Evolutionary conservation across 306 rosid species (phyloP).

Genomic region (Cucurbita pepo): DNA sequence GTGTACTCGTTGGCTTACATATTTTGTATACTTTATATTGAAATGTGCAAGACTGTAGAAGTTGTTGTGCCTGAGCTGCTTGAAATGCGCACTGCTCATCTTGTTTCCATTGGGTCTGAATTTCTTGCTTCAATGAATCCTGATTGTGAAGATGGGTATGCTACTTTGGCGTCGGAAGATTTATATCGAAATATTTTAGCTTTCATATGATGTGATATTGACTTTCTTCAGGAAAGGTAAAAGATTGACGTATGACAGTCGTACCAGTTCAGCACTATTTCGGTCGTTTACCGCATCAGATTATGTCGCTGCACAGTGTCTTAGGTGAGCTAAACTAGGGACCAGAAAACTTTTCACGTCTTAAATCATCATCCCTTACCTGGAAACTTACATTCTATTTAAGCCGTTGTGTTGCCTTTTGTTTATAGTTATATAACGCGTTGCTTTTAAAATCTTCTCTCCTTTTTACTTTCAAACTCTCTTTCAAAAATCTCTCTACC

Average conservation of each 20-base stretch:
- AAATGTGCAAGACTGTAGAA: conserved; percentile 36
- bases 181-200: neutral
- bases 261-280: conserved; percentile 66
- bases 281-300: conserved; percentile 70
- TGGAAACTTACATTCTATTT: too few relatives aligned
- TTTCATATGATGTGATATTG: neutral
- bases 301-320: conserved; percentile 70
- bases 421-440: too few relatives aligned
- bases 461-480: too few relatives aligned
- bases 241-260: conserved; percentile 58
- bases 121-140: conserved; percentile 39
- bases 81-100: conserved; percentile 70
- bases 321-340: conserved; percentile 39
- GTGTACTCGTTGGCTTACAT: conserved; percentile 6
- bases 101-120: conserved; percentile 85
- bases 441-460: too few relatives aligned
- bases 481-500: too few relatives aligned
- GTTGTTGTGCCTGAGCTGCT: conserved; percentile 72
- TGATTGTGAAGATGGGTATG: conserved; percentile 67
- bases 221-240: conserved; percentile 31
- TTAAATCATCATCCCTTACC: neutral
- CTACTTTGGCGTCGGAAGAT: neutral
- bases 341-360: neutral
- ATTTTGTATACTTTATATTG: neutral
- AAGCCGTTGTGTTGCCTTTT: too few relatives aligned